A percentile compares a stretch with the other conserved stretches of the same genome.
Evolutionary conservation across 2,329 filamentous ascomycete genomes (phyloP).

Genomic region (Epichloe elymi): DNA sequence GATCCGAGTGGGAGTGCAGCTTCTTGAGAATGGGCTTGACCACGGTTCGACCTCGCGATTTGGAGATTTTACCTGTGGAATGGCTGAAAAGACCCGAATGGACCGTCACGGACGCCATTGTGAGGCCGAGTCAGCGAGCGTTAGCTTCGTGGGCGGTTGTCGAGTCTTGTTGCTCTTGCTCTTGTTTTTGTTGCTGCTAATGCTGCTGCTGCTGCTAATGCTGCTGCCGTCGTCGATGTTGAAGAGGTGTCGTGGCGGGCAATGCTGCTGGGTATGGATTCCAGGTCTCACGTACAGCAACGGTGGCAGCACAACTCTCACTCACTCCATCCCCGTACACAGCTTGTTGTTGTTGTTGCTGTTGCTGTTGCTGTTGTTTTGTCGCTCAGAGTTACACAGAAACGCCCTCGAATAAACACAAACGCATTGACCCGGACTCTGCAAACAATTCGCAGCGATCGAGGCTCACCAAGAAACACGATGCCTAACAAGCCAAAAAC

Average conservation of each 20-base stretch:
- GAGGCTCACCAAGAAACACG: background rate
- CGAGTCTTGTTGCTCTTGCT: background rate
- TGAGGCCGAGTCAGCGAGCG: constrained; percentile 7
- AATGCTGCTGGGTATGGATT: background rate
- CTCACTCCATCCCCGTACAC: background rate
- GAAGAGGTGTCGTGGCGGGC: background rate
- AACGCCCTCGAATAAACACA: background rate
- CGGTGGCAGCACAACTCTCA: background rate
- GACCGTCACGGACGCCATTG: constrained; percentile 18
- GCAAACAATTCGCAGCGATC: background rate
- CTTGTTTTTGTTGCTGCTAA: background rate
- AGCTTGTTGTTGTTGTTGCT: background rate
- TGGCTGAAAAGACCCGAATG: constrained; percentile 8
- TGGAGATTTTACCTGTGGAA: constrained; percentile 23
- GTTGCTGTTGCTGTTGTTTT: background rate
- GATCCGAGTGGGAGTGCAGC: constrained; percentile 36
- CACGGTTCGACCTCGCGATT: constrained; percentile 32
- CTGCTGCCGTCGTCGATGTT: background rate
- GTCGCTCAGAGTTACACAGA: constrained; percentile 2
- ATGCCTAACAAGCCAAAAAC: background rate
- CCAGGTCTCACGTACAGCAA: background rate
- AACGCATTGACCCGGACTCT: background rate
- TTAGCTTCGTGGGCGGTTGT: background rate
- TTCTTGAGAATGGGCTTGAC: constrained; percentile 54
- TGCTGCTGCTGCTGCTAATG: background rate